Percentiles rank a stretch among this genome's conserved stretches.
These are phyloP conservation scores for Sporothrix luriei DNA, from an alignment of 2,329 filamentous ascomycete genomes.

Conservation along the genomic window DNA sequence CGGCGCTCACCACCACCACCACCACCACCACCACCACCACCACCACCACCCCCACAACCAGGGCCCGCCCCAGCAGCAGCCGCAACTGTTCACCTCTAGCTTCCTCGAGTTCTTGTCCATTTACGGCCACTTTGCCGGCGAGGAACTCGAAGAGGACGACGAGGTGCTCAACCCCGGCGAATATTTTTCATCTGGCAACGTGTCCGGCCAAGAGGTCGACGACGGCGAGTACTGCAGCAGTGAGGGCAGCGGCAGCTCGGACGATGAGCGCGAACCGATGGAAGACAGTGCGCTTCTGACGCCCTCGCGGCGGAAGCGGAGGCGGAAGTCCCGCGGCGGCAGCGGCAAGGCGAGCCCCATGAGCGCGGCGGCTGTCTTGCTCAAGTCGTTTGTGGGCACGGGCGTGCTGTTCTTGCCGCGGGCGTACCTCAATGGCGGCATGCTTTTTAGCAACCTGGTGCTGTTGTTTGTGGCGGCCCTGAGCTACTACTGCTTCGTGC, in stretches of 20 bases:
- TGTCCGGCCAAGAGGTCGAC: constrained; percentile 36
- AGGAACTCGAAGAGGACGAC: constrained; percentile 95
- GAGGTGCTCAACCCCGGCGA: constrained; percentile 84
- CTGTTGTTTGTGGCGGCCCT: constrained; percentile 81
- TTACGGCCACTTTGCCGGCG: constrained; percentile 96
- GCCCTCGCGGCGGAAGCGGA: constrained; percentile 71
- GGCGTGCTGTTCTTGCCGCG: constrained; percentile 91
- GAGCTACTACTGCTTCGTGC: constrained; percentile 96
- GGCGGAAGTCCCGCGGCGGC: constrained; percentile 72
- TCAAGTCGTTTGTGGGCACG: constrained; percentile 98
- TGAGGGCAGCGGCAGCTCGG: constrained; percentile 53
- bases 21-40: constrained; percentile 12
- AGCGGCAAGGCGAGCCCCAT: constrained; percentile 76
- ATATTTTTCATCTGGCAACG: constrained; percentile 78
- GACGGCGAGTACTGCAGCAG: constrained; percentile 50
- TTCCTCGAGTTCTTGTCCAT: constrained; percentile 95
- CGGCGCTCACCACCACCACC: constrained; percentile 11
- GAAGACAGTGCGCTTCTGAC: constrained; percentile 85
- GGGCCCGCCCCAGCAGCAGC: constrained; percentile 46
- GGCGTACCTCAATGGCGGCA: constrained; percentile 93
- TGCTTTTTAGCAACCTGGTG: constrained; percentile 93
- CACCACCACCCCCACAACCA: constrained; percentile 7
- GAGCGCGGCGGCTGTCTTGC: constrained; percentile 78
- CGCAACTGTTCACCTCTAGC: constrained; percentile 79
- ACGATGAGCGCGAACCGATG: constrained; percentile 75